Evolutionary conservation across 495 filamentous ascomycete genomes (phyloP).

Genomic region (Stereocaulon alpinum): DNA sequence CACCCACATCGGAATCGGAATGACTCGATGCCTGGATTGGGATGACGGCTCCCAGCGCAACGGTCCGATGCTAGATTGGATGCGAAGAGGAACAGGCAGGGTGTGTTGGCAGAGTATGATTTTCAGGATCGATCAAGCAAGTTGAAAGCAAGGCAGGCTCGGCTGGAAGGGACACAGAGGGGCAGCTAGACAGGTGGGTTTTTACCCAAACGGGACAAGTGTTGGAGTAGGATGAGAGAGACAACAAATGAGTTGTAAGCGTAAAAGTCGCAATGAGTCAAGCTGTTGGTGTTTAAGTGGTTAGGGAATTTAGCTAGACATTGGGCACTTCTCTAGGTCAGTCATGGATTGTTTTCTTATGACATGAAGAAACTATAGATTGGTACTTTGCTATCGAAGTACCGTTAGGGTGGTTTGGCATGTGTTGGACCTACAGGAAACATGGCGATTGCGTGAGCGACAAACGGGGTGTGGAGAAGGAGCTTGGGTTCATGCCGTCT

Average conservation of each 20-base stretch:
- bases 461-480: neutral
- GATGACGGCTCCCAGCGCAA: conserved; percentile 5
- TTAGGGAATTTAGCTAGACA: neutral
- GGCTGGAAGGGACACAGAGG: neutral
- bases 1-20: conserved; percentile 7
- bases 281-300: neutral
- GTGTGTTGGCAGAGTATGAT: neutral
- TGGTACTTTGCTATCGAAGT: neutral
- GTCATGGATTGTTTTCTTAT: neutral
- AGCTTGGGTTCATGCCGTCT: conserved; percentile 1
- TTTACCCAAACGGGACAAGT: neutral
- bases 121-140: neutral
- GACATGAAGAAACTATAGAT: conserved; percentile 2
- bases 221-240: neutral
- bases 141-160: neutral
- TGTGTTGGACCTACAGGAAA: conserved; percentile 2
- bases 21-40: neutral
- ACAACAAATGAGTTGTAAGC: conserved; percentile 1
- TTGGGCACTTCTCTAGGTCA: conserved; percentile 1
- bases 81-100: neutral
- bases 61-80: conserved; percentile 9
- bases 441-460: neutral
- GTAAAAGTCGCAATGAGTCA: neutral
- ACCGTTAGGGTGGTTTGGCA: neutral
- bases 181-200: neutral